A percentile compares a stretch with the other conserved stretches of the same genome.
These are phyloP conservation scores for Avena sativa DNA, from an alignment of 176 grass and related monocot genomes.

Conservation along the genomic window DNA sequence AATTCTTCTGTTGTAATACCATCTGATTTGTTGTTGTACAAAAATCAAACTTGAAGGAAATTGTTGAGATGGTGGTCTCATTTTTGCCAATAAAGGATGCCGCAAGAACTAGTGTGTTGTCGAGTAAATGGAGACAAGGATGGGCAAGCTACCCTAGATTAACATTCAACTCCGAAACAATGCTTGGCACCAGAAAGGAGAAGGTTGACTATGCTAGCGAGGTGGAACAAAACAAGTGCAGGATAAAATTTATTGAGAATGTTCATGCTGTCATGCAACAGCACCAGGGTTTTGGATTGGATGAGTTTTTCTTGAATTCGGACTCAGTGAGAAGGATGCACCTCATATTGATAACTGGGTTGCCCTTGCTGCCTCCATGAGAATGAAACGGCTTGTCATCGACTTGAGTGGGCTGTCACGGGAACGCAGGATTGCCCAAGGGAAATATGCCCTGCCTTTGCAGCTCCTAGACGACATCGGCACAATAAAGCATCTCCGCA, in stretches of 20 bases:
- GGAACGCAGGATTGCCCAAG: not conserved
- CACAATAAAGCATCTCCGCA: not conserved
- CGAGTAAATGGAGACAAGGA: conserved; percentile 5
- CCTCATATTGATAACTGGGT: not conserved
- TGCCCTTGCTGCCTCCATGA: not conserved
- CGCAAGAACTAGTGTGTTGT: not conserved
- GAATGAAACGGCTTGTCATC: conserved; percentile 5
- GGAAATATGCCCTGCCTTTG: not conserved
- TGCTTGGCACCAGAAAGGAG: not conserved
- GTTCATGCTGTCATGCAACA: not conserved
- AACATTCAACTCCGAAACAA: conserved; percentile 6
- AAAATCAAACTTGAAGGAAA: not conserved
- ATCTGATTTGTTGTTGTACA: not conserved
- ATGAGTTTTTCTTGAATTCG: not conserved
- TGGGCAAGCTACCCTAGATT: not conserved
- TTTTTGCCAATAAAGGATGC: conserved; percentile 5
- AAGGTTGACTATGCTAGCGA: not conserved
- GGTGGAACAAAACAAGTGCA: not conserved
- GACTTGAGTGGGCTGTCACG: not conserved
- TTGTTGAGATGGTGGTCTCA: conserved; percentile 1
- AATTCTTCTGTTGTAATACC: not conserved
- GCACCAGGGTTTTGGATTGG: not conserved
- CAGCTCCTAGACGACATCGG: not conserved
- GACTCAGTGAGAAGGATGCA: not conserved
- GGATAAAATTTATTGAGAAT: not conserved